phyloP scores from a whole-genome alignment of 306 rosid species.

The Vigna trinervia region DNA sequence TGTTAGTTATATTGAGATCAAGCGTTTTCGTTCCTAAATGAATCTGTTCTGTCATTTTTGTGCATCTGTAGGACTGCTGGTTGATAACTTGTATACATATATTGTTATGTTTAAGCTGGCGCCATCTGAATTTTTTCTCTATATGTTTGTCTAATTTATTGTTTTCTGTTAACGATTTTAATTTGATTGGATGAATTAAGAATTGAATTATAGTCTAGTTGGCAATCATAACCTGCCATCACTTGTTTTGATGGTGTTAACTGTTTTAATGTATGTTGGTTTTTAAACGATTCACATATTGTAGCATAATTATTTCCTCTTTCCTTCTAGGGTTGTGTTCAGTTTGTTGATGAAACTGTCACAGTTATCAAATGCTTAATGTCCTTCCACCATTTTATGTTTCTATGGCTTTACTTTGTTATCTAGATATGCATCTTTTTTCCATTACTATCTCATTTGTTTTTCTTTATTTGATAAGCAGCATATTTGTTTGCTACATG shows the following conservation, averaged over 20 bases:
- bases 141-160: slow-evolving; percentile 19
- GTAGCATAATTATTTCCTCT: neutral
- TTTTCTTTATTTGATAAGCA: neutral
- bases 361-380: neutral
- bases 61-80: slow-evolving; percentile 10
- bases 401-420: slow-evolving; percentile 12
- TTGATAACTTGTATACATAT: slow-evolving; percentile 13
- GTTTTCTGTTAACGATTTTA: slow-evolving; percentile 1
- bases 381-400: slow-evolving; percentile 25
- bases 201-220: slow-evolving; percentile 3
- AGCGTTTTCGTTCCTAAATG: neutral
- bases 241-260: neutral
- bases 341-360: slow-evolving; percentile 2
- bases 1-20: slow-evolving; percentile 4
- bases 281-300: neutral
- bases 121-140: neutral
- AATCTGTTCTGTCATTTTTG: neutral
- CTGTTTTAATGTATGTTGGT: slow-evolving; percentile 5
- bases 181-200: slow-evolving; percentile 32
- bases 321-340: slow-evolving; percentile 22
- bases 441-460: neutral
- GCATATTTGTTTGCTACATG: slow-evolving; percentile 30
- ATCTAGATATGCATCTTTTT: slow-evolving; percentile 17
- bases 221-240: slow-evolving; percentile 4
- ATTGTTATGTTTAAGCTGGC: slow-evolving; percentile 10